Conservation (phyloP, 2,329 filamentous ascomycete species). For the Neofusicoccum umdonicola region DNA sequence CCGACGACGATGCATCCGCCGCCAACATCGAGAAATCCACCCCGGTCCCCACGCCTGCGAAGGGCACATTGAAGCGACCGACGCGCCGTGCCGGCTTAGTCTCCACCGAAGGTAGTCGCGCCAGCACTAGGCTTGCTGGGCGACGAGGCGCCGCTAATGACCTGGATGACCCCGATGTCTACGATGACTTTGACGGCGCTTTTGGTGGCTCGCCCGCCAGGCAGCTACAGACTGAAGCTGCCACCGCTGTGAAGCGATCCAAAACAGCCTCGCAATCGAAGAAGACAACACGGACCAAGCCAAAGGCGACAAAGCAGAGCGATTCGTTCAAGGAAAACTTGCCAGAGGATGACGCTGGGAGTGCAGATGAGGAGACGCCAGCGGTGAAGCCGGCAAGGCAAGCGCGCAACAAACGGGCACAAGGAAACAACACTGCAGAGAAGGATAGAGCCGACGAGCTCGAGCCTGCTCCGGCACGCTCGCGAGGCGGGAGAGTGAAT, state of each 20-base stretch:
- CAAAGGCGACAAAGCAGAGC: constrained; percentile 14
- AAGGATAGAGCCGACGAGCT: constrained; percentile 14
- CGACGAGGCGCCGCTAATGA: background rate
- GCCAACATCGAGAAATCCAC: background rate
- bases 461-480: background rate
- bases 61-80: constrained; percentile 10
- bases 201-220: constrained; percentile 21
- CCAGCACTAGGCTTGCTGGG: constrained; percentile 1
- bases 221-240: constrained; percentile 22
- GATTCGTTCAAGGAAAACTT: constrained; percentile 15
- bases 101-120: background rate
- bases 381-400: background rate
- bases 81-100: background rate
- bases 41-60: background rate
- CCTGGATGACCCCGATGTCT: constrained; percentile 34
- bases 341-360: background rate
- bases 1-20: background rate
- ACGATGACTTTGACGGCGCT: constrained; percentile 46
- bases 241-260: constrained; percentile 7
- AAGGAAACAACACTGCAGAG: background rate
- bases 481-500: background rate
- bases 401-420: background rate
- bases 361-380: background rate
- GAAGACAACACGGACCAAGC: background rate
- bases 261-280: background rate